phyloP scores from a whole-genome alignment of 352 stramenopile genomes.

The Phytophthora citricola region DNA sequence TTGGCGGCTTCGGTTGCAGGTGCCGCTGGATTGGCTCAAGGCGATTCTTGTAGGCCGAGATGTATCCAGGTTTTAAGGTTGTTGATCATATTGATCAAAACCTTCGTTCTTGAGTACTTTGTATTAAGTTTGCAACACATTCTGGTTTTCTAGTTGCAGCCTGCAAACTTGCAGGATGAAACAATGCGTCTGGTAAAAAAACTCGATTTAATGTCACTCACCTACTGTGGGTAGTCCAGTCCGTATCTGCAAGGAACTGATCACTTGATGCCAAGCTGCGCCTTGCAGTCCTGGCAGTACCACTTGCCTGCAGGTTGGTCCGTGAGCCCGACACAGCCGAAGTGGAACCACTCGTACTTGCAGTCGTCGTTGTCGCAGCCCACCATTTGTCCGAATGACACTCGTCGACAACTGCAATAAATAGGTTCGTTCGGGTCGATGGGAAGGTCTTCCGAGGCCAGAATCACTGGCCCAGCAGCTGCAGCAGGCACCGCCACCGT shows the following conservation, averaged over 20 bases:
- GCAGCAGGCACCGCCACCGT: conserved; percentile 31
- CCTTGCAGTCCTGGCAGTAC: conserved; percentile 88
- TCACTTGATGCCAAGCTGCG: conserved; percentile 74
- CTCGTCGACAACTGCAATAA: conserved; percentile 86
- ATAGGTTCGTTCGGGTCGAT: conserved; percentile 91
- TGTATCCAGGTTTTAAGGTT: conserved; percentile 89
- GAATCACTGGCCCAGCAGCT: conserved; percentile 26
- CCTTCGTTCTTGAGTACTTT: no score
- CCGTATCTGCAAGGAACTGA: neutral
- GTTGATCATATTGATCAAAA: neutral
- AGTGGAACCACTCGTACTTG: conserved; percentile 95
- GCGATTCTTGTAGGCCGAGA: conserved; percentile 95
- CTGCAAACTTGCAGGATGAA: no score
- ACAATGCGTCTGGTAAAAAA: neutral
- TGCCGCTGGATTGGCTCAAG: conserved; percentile 98
- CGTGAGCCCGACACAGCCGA: conserved; percentile 88
- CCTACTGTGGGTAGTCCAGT: neutral
- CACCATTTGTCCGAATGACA: conserved; percentile 93
- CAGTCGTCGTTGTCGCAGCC: conserved; percentile 94
- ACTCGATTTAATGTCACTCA: neutral
- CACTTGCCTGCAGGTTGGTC: conserved; percentile 84
- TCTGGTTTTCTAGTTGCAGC: no score
- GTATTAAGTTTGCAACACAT: no score
- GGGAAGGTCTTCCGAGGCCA: conserved; percentile 77
- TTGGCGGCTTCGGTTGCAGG: conserved; percentile 91